Conservation (phyloP, 345 rosid species). For the Viola odorata region DNA sequence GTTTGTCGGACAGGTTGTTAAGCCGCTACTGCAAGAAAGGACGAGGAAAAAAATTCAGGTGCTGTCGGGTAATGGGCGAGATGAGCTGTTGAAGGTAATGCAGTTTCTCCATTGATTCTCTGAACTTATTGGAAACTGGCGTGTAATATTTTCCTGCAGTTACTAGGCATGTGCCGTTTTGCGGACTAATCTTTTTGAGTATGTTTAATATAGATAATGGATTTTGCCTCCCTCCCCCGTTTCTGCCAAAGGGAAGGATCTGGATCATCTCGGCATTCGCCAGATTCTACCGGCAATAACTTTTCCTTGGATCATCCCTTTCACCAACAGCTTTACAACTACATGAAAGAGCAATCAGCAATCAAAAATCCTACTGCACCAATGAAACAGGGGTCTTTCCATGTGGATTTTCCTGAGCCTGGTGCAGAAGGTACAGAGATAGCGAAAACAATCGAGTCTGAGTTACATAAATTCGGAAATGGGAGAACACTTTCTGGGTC, state of each 20-base stretch:
- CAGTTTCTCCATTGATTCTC: neutral
- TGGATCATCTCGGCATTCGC: constrained; percentile 60
- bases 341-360: constrained; percentile 62
- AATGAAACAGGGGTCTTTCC: constrained; percentile 81
- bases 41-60: constrained; percentile 79
- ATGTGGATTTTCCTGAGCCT: constrained; percentile 73
- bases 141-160: too few species aligned
- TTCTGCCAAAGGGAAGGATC: constrained; percentile 84
- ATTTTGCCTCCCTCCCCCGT: constrained; percentile 74
- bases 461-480: constrained; percentile 61
- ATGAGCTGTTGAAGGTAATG: constrained; percentile 75
- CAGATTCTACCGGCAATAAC: constrained; percentile 44
- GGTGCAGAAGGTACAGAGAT: constrained; percentile 54
- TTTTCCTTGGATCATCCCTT: constrained; percentile 77
- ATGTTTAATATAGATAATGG: constrained; percentile 61
- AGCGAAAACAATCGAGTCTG: constrained; percentile 64
- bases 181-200: constrained; percentile 3
- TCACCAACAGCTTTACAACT: constrained; percentile 79
- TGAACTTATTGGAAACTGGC: neutral
- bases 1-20: constrained; percentile 57
- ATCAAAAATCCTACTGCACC: constrained; percentile 33
- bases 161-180: neutral
- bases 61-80: constrained; percentile 66
- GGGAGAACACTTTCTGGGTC: constrained; percentile 34
- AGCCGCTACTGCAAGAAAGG: constrained; percentile 92